Percentiles rank a stretch among this genome's conserved stretches.
These are phyloP conservation scores for Exsudoporus frostii DNA, from an alignment of 768 basidiomycete genomes.

Conservation along the genomic window DNA sequence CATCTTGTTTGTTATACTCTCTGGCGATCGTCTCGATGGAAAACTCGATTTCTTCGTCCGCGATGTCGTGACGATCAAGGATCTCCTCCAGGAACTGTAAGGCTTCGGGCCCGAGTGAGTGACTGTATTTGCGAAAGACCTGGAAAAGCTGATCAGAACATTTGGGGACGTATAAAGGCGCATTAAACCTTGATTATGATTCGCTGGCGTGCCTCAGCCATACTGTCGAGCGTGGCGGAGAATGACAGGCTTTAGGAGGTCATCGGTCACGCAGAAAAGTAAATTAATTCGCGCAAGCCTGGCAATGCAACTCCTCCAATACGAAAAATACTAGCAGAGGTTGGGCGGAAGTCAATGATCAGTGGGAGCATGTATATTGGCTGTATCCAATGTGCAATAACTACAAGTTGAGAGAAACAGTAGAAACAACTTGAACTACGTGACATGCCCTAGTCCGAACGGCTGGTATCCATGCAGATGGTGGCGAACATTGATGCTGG, in stretches of 20 bases:
- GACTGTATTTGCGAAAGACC: constrained; percentile 88
- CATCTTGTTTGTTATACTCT: constrained; percentile 89
- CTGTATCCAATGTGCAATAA: background rate
- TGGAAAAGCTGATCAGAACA: constrained; percentile 26
- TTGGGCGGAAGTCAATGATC: background rate
- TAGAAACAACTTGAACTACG: no score
- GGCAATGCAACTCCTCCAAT: background rate
- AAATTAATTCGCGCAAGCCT: background rate
- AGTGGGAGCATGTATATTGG: background rate
- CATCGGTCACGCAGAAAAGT: background rate
- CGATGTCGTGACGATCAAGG: constrained; percentile 66
- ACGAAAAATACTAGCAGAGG: background rate
- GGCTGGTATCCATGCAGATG: background rate
- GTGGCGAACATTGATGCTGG: no score
- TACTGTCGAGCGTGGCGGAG: constrained; percentile 10
- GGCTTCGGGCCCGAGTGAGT: constrained; percentile 79
- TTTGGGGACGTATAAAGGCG: background rate
- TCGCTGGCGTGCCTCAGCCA: constrained; percentile 40
- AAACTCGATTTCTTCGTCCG: constrained; percentile 63
- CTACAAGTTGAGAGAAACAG: background rate
- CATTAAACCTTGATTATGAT: constrained; percentile 42
- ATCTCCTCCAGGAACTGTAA: constrained; percentile 70
- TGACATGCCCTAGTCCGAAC: background rate
- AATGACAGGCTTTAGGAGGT: background rate
- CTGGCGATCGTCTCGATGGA: constrained; percentile 79